Evolutionary conservation across 2,329 filamentous ascomycete species (phyloP), one percentile per base, ranked within the genome.

Genomic region (Xylariomycetidae sp.): DNA sequence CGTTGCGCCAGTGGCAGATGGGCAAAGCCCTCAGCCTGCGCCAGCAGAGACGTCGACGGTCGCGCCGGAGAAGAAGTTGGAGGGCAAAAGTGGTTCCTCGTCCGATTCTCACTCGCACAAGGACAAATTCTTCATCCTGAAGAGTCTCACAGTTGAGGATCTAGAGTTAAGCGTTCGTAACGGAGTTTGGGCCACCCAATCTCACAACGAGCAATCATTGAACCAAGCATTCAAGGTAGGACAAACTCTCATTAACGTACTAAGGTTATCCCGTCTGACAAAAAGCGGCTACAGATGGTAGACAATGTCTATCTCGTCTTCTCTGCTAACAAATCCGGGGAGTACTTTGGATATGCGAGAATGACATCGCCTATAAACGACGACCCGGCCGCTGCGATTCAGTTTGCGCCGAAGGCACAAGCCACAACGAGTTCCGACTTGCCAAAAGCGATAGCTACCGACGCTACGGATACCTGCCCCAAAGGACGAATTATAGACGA

Each of bases 241-340:
- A n/a, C n/a, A n/a, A n/a, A n/a, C n/a, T n/a, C n/a, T n/a, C n/a
- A n/a, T n/a, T n/a, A n/a, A n/a, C n/a, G n/a, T n/a, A n/a, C n/a
- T n/a, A n/a, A n/a, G n/a, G n/a, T n/a, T n/a, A n/a, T n/a, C n/a
- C n/a, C n/a, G 16, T 25, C 40, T 41, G 34, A 40, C 31, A 38
- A 22, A 19, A 22, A 14, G 30, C 33, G 35, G 10, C 18, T 38
- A 31, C 41, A 94, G 88, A 67, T 70, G 8, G 77, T 81, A 11
- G 86, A 94, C 33, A 86, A 84, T 50, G 89, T 97, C 2, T 96
- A 89, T 53, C 69, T 97, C 18, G 78, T 97, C 11, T 97, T 97
- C 58, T 97, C 90, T 2, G 90, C 90, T 10, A 97, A 97, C 61
- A 96, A 96, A 54, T 96, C 90, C 0, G 90, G 90, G 10, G 90